A percentile compares a stretch with the other conserved stretches of the same genome.
Evolutionary conservation across 2,329 filamentous ascomycete species (phyloP).

Genomic region (Coniochaeta sp.): DNA sequence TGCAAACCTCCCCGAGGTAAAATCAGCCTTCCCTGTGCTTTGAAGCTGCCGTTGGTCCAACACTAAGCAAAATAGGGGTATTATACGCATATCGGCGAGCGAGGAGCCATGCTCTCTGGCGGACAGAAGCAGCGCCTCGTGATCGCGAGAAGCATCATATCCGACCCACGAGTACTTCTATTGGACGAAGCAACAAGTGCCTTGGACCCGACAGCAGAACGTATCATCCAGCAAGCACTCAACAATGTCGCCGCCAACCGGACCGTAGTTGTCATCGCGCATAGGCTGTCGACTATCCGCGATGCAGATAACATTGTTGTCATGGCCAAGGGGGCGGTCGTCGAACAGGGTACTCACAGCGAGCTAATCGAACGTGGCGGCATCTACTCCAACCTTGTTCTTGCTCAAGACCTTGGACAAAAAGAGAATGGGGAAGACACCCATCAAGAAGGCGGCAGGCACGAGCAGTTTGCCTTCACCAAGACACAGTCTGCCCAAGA

Average conservation of each 20-base stretch:
- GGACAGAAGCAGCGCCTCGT: conserved; percentile 61
- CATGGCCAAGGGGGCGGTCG: conserved; percentile 22
- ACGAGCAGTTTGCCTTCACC: background rate
- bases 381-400: conserved; percentile 14
- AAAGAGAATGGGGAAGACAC: background rate
- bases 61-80: conserved; percentile 33
- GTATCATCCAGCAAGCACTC: conserved; percentile 48
- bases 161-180: conserved; percentile 57
- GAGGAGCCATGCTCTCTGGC: conserved; percentile 59
- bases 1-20: conserved; percentile 36
- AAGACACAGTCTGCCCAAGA: conserved; percentile 1
- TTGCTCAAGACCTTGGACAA: conserved; percentile 8
- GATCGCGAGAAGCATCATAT: conserved; percentile 59
- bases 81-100: conserved; percentile 55
- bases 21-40: background rate
- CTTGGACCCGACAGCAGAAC: conserved; percentile 33
- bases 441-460: background rate
- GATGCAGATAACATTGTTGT: conserved; percentile 33
- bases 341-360: conserved; percentile 22
- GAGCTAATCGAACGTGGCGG: conserved; percentile 15
- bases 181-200: conserved; percentile 62
- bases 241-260: conserved; percentile 48
- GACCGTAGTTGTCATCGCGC: conserved; percentile 61
- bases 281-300: conserved; percentile 48
- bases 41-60: background rate